These are phyloP conservation scores for Rhizopus sp. DNA, from an alignment of 371 early-diverging fungal species.

Conservation along the genomic window DNA sequence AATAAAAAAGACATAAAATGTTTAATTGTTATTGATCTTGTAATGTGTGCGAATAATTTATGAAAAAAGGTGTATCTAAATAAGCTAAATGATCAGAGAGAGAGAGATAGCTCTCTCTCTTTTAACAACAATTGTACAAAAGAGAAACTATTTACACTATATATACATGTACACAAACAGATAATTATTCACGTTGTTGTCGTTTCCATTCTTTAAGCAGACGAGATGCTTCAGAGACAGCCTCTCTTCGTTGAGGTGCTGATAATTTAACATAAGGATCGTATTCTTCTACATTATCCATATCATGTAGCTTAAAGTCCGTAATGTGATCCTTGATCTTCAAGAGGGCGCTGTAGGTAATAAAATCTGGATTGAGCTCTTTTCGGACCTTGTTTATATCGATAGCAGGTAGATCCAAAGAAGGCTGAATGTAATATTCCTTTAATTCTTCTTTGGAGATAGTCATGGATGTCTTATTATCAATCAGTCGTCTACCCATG, in stretches of 20 bases:
- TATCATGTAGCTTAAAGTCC: background rate
- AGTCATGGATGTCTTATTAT: slow-evolving; percentile 41
- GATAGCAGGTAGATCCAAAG: background rate
- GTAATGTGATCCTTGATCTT: slow-evolving; percentile 9
- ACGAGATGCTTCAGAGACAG: background rate
- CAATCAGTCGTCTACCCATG: slow-evolving; percentile 54
- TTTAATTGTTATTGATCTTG: no score
- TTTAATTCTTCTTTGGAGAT: slow-evolving; percentile 13
- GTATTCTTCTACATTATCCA: background rate
- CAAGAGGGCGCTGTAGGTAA: background rate
- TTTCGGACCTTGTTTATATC: background rate
- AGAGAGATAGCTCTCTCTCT: no score
- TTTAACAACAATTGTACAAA: no score
- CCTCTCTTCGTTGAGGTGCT: background rate
- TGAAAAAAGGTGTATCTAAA: no score
- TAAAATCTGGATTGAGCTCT: slow-evolving; percentile 1
- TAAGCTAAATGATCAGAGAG: no score
- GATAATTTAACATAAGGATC: background rate
- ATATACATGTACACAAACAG: no score
- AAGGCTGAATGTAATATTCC: slow-evolving; percentile 4
- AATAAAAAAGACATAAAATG: no score
- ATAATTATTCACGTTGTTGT: no score
- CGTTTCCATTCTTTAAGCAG: slow-evolving; percentile 1
- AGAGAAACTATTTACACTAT: no score
- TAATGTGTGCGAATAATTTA: no score